Evolutionary conservation across 2,329 filamentous ascomycete species (phyloP).

Genomic region (Calonectria pseudoturangicola): DNA sequence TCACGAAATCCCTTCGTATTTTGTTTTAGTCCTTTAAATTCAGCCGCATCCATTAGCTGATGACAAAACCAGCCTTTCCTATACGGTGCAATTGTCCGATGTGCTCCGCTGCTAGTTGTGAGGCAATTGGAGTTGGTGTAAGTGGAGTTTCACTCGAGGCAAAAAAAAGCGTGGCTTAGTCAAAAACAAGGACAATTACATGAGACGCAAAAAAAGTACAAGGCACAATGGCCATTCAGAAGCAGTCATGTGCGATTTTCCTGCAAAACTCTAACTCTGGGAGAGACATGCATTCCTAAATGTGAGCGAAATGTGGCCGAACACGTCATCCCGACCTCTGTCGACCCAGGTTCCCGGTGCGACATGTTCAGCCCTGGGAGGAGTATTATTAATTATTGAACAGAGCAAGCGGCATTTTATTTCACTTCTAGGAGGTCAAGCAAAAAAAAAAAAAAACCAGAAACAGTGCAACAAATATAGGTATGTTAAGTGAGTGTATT

Average conservation of each 20-base stretch:
- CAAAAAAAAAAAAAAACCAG: neutral
- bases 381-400: no score
- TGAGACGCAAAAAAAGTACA: neutral
- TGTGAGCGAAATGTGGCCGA: neutral
- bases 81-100: neutral
- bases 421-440: neutral
- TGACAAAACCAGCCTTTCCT: no score
- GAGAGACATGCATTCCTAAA: neutral
- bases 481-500: neutral
- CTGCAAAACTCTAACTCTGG: neutral
- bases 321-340: neutral
- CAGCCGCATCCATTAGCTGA: conserved; percentile 2
- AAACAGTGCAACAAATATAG: neutral
- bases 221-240: neutral
- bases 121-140: neutral
- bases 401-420: no score
- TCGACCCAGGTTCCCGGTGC: neutral
- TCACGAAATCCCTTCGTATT: neutral
- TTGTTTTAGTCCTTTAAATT: neutral
- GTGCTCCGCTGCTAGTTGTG: neutral
- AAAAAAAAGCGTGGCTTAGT: neutral
- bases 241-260: neutral
- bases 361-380: neutral
- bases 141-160: neutral
- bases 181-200: conserved; percentile 3